A percentile compares a stretch with the other conserved stretches of the same genome.
phyloP scores from a whole-genome alignment of 441 rosid genomes.

The Pelargonium citronellum region DNA sequence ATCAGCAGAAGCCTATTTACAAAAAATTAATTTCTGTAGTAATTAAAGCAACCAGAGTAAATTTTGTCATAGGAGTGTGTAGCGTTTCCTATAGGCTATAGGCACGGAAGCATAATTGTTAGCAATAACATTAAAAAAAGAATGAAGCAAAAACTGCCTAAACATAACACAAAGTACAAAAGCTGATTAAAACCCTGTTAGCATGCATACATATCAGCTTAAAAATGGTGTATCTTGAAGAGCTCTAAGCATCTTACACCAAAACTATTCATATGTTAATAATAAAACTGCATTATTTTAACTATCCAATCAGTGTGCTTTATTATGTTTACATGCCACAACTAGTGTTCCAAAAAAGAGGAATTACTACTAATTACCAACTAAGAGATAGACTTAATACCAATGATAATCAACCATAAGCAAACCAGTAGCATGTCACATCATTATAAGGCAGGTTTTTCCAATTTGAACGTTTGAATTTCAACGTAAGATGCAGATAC shows the following conservation, averaged over 20 bases:
- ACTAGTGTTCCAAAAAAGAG: not conserved
- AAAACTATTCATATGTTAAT: not conserved
- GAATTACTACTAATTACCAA: not conserved
- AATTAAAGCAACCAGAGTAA: not conserved
- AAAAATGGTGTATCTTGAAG: not conserved
- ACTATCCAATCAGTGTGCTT: slow-evolving; percentile 5
- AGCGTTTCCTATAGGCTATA: slow-evolving; percentile 1
- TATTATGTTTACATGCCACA: not conserved
- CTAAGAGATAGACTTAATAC: not conserved
- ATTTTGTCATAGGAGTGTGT: not conserved
- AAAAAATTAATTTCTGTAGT: not conserved
- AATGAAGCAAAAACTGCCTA: slow-evolving; percentile 3
- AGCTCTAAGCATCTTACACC: not conserved
- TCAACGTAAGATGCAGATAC: not conserved
- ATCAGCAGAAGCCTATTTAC: not conserved
- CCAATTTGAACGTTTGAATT: not conserved
- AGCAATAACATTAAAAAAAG: not conserved
- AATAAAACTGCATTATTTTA: not conserved
- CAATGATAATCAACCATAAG: not conserved
- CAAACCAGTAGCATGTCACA: not conserved
- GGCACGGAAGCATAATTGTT: slow-evolving; percentile 1
- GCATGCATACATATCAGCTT: not conserved
- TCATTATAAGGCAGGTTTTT: not conserved
- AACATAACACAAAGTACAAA: slow-evolving; percentile 1
- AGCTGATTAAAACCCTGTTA: not conserved